These are phyloP conservation scores for Sporothrix sp. DNA, from an alignment of 2,329 filamentous ascomycete genomes.

Conservation along the genomic window DNA sequence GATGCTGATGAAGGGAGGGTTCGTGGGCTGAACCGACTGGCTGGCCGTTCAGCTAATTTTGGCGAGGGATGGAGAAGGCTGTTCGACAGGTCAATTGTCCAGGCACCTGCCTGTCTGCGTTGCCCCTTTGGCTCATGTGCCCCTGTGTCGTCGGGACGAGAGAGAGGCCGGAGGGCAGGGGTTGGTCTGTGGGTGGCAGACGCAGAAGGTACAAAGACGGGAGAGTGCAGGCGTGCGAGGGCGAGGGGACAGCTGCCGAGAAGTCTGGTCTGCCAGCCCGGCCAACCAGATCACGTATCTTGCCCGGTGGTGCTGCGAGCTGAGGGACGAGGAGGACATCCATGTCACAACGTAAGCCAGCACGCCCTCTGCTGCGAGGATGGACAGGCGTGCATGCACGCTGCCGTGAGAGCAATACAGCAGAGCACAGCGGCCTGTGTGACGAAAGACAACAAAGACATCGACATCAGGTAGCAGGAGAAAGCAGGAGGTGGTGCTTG, in stretches of 20 bases:
- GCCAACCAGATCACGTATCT: neutral
- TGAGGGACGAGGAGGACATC: too few species aligned
- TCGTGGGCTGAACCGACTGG: conserved; percentile 5
- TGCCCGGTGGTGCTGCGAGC: too few species aligned
- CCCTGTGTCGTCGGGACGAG: too few species aligned
- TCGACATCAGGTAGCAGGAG: neutral
- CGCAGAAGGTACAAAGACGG: neutral
- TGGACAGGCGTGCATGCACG: too few species aligned
- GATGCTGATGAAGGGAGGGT: too few species aligned
- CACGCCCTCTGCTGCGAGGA: too few species aligned
- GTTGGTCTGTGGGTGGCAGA: neutral
- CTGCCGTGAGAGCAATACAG: too few species aligned
- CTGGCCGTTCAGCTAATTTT: neutral
- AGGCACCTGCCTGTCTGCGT: neutral
- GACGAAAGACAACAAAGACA: too few species aligned
- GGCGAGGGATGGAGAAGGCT: neutral
- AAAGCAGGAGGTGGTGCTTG: neutral
- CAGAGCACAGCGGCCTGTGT: too few species aligned
- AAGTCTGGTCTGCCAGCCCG: neutral
- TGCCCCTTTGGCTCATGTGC: too few species aligned
- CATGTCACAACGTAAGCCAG: too few species aligned
- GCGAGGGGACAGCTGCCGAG: neutral
- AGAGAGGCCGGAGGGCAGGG: neutral
- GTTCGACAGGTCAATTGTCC: conserved; percentile 6
- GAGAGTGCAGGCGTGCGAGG: neutral